phyloP scores from a whole-genome alignment of 2,329 filamentous ascomycete species.

The Penicillium sp. region DNA sequence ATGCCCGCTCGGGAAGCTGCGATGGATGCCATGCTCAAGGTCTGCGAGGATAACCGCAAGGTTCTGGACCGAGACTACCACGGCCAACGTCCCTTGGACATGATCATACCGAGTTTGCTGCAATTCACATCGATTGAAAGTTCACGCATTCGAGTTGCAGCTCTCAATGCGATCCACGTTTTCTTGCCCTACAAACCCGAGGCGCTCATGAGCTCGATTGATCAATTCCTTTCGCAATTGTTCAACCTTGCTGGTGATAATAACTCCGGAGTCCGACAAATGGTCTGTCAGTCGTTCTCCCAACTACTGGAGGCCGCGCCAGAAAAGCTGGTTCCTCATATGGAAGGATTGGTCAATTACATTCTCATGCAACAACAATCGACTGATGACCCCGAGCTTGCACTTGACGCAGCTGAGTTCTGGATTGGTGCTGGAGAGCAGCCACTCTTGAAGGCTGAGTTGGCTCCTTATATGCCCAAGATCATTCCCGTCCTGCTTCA shows the following conservation, averaged over 20 bases:
- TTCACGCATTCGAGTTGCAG: slow-evolving; percentile 72
- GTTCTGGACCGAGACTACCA: slow-evolving; percentile 82
- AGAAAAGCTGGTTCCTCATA: slow-evolving; percentile 84
- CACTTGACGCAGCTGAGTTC: slow-evolving; percentile 93
- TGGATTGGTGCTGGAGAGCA: slow-evolving; percentile 94
- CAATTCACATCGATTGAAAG: slow-evolving; percentile 75
- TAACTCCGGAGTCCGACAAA: slow-evolving; percentile 77
- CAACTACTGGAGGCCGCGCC: slow-evolving; percentile 86
- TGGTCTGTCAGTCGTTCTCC: slow-evolving; percentile 90
- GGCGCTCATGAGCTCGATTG: slow-evolving; percentile 74
- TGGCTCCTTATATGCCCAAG: slow-evolving; percentile 73
- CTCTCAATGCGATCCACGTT: slow-evolving; percentile 81
- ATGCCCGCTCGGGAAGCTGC: slow-evolving; percentile 81
- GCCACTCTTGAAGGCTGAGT: slow-evolving; percentile 67
- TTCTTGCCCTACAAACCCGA: slow-evolving; percentile 84
- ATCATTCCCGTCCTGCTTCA: slow-evolving; percentile 88
- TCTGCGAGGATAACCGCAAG: slow-evolving; percentile 93
- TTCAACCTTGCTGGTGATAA: slow-evolving; percentile 76
- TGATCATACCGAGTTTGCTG: slow-evolving; percentile 86
- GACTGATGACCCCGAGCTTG: slow-evolving; percentile 77
- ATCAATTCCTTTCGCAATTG: slow-evolving; percentile 74
- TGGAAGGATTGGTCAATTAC: slow-evolving; percentile 84
- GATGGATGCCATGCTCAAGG: slow-evolving; percentile 88
- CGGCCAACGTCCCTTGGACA: slow-evolving; percentile 79
- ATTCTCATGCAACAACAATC: slow-evolving; percentile 85